Evolutionary conservation across 768 basidiomycete species (phyloP), one percentile per base, ranked within the genome.

Genomic region (Vararia minispora): DNA sequence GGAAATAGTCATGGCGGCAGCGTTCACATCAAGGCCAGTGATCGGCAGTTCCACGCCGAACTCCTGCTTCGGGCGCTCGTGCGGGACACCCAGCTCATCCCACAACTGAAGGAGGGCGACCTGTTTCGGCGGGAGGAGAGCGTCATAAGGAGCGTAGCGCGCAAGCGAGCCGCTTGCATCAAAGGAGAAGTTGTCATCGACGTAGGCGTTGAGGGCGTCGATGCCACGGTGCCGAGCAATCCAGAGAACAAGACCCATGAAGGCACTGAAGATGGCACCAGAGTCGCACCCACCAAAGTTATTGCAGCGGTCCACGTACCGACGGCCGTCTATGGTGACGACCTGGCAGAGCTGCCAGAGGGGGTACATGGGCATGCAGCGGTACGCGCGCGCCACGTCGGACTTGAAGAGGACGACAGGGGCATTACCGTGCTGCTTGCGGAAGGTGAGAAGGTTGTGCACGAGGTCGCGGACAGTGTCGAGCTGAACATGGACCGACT

Each of bases 21-120:
- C 65, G 1, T 62, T 50, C 11, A 62, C 21, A 6, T 61, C 52
- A 13, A 65, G 46, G 2, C 52, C 10, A 33, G 4, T 58, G 53
- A 2, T 61, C 60, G 2, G 44, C 5, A 39, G 11, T 7, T 28
- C 11, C 1, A 33, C 44, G 0, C 62, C 64, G 11, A n/a, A 58
- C 0, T 63, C 7, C 43, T 71, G 69, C 40, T 70, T 71, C 3
- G 32, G 21, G 7, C 48, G 39, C 6, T 62, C 53, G 44, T 69
- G 64, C 0, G 63, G 64, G 11, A 67, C 50, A 0, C 61, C 56
- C 12, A 68, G 45, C 1, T 52, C 30, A 44, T 70, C 67, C 58
- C 61, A 68, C 1, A 69, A 54, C 2, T 25, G 28, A 0, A 71
- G 58, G 1, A 68, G 53, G 1, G 26, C n/a, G 3, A 39, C 52